Base-by-base conservation (phyloP, 1,284 basidiomycete genomes). In the Papiliotrema flavescens region DNA sequence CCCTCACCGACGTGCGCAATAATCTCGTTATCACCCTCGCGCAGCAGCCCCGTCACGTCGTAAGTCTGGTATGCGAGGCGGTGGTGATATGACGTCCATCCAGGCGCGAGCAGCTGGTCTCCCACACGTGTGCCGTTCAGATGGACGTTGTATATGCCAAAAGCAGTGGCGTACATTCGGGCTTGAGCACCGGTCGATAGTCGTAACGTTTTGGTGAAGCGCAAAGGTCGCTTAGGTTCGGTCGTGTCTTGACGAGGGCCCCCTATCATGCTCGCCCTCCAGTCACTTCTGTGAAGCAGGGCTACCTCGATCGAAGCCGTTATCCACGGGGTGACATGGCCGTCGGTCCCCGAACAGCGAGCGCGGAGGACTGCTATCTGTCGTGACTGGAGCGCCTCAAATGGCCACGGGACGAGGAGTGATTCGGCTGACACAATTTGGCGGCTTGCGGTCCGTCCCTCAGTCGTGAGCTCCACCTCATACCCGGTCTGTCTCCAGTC, bases 61-160 rank as follows among this genome's bases (percentile, higher is more conserved):
- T 59, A 65, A 0, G 61, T 63, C 55, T 67, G 67, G 40, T 70
- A 73, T 43, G 63, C 56, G 1, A 71, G 56, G 8, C 61, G 65
- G 47, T 70, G 65, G 17, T 64, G 53, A 50, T 73, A 73, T n/a
- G 57, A 60, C 41, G 63, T 62, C 70, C 70, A 73, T 42, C 70
- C 70, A 5, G 70, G 70, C 1, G 67, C 60, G 15, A 71, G 46
- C 23, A 65, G 52, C 15, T 71, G 59, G 23, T 71, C 60, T 7
- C 65, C 66, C 37, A 73, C 52, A 7, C 49, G 51, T 17, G 51
- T 39, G 37, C 66, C 69, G 51, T 73, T 73, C 52, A 71, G 48
- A 1, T 54, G 42, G 14, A 62, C 19, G 44, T 70, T 54, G 57
- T 73, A 73, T 2, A 69, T 52, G 0, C 70, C 70, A 1, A 62